Evolutionary conservation across 768 basidiomycete species (phyloP), one percentile per base, ranked within the genome.

Genomic region (Mrakia blollopis): DNA sequence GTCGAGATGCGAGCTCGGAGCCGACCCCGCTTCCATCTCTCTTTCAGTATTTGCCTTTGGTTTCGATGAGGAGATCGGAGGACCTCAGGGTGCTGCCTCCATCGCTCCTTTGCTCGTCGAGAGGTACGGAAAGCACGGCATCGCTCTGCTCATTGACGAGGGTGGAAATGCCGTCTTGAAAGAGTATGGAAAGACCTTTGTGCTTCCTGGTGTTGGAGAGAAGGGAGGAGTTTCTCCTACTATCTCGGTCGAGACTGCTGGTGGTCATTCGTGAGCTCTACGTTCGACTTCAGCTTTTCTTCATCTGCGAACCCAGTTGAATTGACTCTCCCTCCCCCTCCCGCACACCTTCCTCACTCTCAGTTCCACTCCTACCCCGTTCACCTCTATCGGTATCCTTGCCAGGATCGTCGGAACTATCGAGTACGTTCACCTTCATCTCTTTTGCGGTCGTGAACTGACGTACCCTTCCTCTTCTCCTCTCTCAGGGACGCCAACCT

Each of bases 61-160:
- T 1, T 77, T 77, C 52, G 76, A 77, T 39, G 71, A 78, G 30
- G 77, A 78, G 61, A 78, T 78, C 13, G 77, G 77, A 23, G 77
- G 77, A 23, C 68, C 73, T 41, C 77, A 78, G n/a, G 77, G 77
- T 1, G 77, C 77, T 0, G 35, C n/a, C 13, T 54, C 77, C 14
- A 78, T 78, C 30, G 73, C 52, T 21, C 67, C 65, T 9, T 41
- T 54, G 18, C 60, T 77, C 21, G 16, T 70, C 14, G 77, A 78
- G 30, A 30, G 21, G n/a, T 77, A 67, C n/a, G 76, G 76, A 5
- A 44, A 69, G 73, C 44, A 78, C 50, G 77, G 77, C 9, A 37
- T 78, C n/a, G 73, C 77, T 1, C 67, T 78, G 30, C 28, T 78
- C 30, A 44, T 78, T 14, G 77, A 78, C 30, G 77, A 78, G 61